These are phyloP conservation scores for Ophiostoma populinum DNA, from an alignment of 2,329 filamentous ascomycete genomes.

Conservation along the genomic window DNA sequence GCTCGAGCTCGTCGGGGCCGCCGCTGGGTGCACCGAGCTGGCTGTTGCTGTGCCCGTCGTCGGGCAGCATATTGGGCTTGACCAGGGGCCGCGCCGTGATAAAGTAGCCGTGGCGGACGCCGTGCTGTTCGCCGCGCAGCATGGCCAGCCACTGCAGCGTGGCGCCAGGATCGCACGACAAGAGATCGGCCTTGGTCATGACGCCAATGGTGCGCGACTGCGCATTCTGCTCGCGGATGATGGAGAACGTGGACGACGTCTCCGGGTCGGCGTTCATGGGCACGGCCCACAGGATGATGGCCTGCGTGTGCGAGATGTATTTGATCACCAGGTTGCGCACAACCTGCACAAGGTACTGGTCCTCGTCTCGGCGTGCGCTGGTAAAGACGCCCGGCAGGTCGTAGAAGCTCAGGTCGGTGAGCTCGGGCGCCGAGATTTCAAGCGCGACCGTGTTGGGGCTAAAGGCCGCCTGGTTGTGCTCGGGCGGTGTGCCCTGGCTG, in stretches of 20 bases:
- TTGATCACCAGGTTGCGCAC: constrained; percentile 52
- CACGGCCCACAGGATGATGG: constrained; percentile 61
- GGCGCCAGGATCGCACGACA: constrained; percentile 33
- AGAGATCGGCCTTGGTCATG: constrained; percentile 68
- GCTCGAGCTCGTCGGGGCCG: constrained; percentile 29
- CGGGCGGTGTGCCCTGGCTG: neutral
- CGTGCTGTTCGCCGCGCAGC: constrained; percentile 42
- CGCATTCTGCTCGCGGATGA: constrained; percentile 41
- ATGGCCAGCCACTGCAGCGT: constrained; percentile 42
- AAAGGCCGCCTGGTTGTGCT: constrained; percentile 43
- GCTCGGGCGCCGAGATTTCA: constrained; percentile 51
- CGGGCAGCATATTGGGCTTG: constrained; percentile 3
- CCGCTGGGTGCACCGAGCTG: neutral
- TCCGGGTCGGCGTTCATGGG: constrained; percentile 66
- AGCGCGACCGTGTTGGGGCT: constrained; percentile 68
- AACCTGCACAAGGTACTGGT: constrained; percentile 52
- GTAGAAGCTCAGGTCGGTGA: constrained; percentile 66
- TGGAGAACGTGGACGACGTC: constrained; percentile 51
- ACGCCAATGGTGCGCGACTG: constrained; percentile 51
- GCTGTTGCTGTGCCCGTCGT: constrained; percentile 4
- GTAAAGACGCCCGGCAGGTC: constrained; percentile 74
- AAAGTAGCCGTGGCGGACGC: constrained; percentile 59
- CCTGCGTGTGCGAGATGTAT: constrained; percentile 52
- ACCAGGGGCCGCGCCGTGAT: constrained; percentile 48
- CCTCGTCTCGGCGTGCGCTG: constrained; percentile 43